Base-by-base conservation (phyloP, 768 basidiomycete species). In the Suillus fuscotomentosus region DNA sequence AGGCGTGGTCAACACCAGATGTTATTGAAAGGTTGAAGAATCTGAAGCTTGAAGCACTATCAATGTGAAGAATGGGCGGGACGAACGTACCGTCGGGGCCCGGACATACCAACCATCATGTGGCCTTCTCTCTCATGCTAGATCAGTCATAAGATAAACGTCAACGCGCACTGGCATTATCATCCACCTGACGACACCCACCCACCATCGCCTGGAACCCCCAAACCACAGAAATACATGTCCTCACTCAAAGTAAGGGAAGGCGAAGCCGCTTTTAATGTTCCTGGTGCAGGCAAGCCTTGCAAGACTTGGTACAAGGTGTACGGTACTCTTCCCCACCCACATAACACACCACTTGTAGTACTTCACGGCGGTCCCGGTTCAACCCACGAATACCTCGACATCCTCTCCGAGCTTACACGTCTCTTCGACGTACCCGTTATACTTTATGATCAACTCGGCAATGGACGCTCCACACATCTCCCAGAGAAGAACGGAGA, bases 301-400 rank as follows among this genome's bases (percentile, higher is more conserved):
- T 75, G 72, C 71, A 72, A 81, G 68, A 85, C 84, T 13, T 85
- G 83, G 81, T 86, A 84, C 78, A 82, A 80, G 70, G 65, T 84
- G 66, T 66, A 80, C 61, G 83, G 84, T 45, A 77, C 83, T 66
- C 76, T 84, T 66, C 69, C 70, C 53, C 67, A 68, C 15, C 70
- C 72, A 10, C 68, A 70, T 17, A 62, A 68, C 36, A 72, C 76
- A 7, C 84, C 86, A 20, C 78, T 87, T 56, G 75, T 88, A 61
- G 72, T 77, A 3, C 74, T 87, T 5, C 86, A 87, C 65, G 86
- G 84, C 11, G 86, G 86, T 9, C 85, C 85, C 11, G 85, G 86
- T 2, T 66, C 75, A 3, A 69, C 76, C 20, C 80, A 81, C 62
- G 70, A 77, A 48, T 82, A 82, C 69, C 70, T 84, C 20, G 72